phyloP scores from a whole-genome alignment of 495 filamentous ascomycete genomes.

The Aspergillus egyptiacus region DNA sequence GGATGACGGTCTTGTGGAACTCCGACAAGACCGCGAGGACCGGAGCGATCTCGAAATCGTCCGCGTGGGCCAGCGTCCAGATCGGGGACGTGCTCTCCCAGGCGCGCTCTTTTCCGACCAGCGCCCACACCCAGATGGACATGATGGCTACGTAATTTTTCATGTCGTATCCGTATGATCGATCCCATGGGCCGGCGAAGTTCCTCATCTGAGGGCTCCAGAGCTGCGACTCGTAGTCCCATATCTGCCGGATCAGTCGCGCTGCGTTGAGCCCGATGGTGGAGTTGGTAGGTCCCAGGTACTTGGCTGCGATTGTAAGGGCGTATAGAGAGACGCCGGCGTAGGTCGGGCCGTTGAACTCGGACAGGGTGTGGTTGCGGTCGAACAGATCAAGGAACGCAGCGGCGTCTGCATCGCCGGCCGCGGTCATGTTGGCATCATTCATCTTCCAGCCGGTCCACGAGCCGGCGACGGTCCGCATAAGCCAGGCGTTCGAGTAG shows the following conservation, averaged over 20 bases:
- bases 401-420: conserved; percentile 29
- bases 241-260: conserved; percentile 3
- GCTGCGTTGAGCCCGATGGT: conserved; percentile 10
- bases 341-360: conserved; percentile 42
- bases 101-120: conserved; percentile 21
- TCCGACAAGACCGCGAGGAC: conserved; percentile 27
- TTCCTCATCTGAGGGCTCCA: conserved; percentile 37
- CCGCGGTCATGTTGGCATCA: conserved; percentile 33
- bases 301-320: conserved; percentile 37
- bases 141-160: conserved; percentile 34
- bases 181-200: conserved; percentile 40
- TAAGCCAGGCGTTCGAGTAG: conserved; percentile 39
- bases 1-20: conserved; percentile 26
- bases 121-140: conserved; percentile 32
- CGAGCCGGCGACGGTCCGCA: conserved; percentile 33
- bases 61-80: conserved; percentile 31
- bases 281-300: conserved; percentile 13
- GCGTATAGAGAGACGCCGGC: conserved; percentile 38
- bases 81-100: conserved; percentile 20
- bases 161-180: conserved; percentile 41
- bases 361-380: conserved; percentile 31
- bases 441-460: conserved; percentile 32
- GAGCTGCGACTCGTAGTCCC: conserved; percentile 14
- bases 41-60: conserved; percentile 35
- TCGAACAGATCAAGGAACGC: conserved; percentile 36